Conservation (phyloP, 2,329 filamentous ascomycete genomes). For the Zasmidium angulare region DNA sequence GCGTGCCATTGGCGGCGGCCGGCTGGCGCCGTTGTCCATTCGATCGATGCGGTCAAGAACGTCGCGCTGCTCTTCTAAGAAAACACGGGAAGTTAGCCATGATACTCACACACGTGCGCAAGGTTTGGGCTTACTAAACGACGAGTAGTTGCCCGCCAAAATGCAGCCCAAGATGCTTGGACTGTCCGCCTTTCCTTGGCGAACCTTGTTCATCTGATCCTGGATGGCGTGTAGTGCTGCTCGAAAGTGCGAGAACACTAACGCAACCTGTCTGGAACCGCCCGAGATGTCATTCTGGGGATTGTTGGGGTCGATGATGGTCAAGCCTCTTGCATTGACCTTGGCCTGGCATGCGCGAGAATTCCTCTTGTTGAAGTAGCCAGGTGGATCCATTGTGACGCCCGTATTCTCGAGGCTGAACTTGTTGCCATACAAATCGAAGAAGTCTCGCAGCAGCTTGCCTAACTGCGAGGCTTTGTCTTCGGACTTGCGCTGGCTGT, state of each 20-base stretch:
- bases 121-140: conserved; percentile 52
- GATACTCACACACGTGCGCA: too few species aligned
- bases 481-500: conserved; percentile 62
- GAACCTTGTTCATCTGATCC: conserved; percentile 41
- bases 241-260: conserved; percentile 69
- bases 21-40: too few species aligned
- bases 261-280: conserved; percentile 69
- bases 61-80: too few species aligned
- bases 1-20: too few species aligned
- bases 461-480: conserved; percentile 69
- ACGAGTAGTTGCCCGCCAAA: conserved; percentile 74
- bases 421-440: conserved; percentile 82
- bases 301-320: conserved; percentile 91
- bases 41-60: too few species aligned
- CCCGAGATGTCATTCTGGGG: conserved; percentile 84
- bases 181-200: conserved; percentile 29
- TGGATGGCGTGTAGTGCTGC: conserved; percentile 59
- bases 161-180: conserved; percentile 69
- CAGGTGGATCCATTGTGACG: conserved; percentile 73
- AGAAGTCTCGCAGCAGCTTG: conserved; percentile 79
- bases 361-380: conserved; percentile 73
- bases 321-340: conserved; percentile 66
- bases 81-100: too few species aligned
- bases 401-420: conserved; percentile 71
- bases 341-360: conserved; percentile 27